Base-by-base conservation (phyloP, 306 rosid genomes). In the Lathyrus oleraceus region DNA sequence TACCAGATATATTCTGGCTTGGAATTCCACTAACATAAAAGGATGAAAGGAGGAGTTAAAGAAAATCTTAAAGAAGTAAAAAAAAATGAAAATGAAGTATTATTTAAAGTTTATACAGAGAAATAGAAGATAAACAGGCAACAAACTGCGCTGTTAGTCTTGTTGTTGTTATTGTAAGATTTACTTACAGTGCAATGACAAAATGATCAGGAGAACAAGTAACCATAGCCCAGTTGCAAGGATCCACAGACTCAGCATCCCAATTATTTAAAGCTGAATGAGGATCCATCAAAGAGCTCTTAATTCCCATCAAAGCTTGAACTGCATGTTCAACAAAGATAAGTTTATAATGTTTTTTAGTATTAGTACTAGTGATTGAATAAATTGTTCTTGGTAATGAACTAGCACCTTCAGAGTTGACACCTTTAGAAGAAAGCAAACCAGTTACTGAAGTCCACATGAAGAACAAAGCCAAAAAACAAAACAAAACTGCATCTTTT, bases 191-290 rank as follows among this genome's bases (percentile, higher is more conserved):
- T 65, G 65, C 65, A 74, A 44, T 76, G n/a, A 91, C 99, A 7
- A 76, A 79, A 78, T 70, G 84, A 40, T 89, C 96, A 73, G 80
- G 0, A 63, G 97, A 86, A 51, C 99, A 95, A 66, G 99, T 84
- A 70, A 95, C 84, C 92, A 86, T 79, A 57, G 70, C 73, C 99
- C 99, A 95, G 81, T 77, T 82, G 80, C 99, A 95, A 39, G 99
- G 99, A 85, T 95, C 99, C 48, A 95, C 99, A 57, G 96, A 91
- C 70, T 79, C 67, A 13, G 12, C 78, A 76, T 95, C 97, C 99
- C 99, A 95, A 60, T 71, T 89, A 66, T 39, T 38, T 48, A 95
- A 86, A 45, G 80, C 83, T 25, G 76, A 73, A 54, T 70, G 85
- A 74, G 97, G 96, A 69, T 91, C 99, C 69, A 56, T 57, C 9